Base-by-base conservation (phyloP, 768 basidiomycete genomes). In the Mycena rosella region DNA sequence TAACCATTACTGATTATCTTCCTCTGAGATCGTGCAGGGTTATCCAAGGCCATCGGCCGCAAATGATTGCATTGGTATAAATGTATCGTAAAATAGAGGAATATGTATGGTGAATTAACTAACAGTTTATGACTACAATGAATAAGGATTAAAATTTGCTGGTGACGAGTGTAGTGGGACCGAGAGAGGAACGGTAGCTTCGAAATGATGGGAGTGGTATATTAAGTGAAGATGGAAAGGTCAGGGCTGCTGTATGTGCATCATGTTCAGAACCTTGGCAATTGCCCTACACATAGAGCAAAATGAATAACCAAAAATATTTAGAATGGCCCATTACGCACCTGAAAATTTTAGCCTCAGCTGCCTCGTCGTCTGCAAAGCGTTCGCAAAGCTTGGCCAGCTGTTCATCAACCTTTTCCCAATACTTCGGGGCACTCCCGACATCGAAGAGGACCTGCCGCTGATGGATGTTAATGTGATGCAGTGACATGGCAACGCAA, bases 351-450 rank as follows among this genome's bases (percentile, higher is more conserved):
- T 6, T 34, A 34, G 32, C 32, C 32, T 34, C 32, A 8, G 34
- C 26, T 11, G 29, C 29, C 63, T 58, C 48, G 11, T 44, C 56
- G 7, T 65, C 5, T 5, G 48, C 63, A 17, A 49, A 52, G 15
- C 40, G 32, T 11, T 30, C 17, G 15, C 63, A 48, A 32, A 65
- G 26, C 1, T 22, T 3, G 0, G 24, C 24, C 5, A 65, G 49
- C 40, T 52, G 56, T 9, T 65, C 56, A 15, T 65, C 56, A 14
- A 65, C 63, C 38, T 59, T 58, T n/a, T 65, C 56, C 63, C 63
- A 65, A 48, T 58, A 65, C 15, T 65, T 65, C 10, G 56, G 3
- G 0, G 48, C 49, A 11, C 38, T 54, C 0, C 24, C 36, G 14
- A 44, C 56, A 44, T 65, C 63, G 10, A 65, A 3, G 15, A 65